Evolutionary conservation across 805 yeast genomes (phyloP).

Genomic region (Candida ovalis): DNA sequence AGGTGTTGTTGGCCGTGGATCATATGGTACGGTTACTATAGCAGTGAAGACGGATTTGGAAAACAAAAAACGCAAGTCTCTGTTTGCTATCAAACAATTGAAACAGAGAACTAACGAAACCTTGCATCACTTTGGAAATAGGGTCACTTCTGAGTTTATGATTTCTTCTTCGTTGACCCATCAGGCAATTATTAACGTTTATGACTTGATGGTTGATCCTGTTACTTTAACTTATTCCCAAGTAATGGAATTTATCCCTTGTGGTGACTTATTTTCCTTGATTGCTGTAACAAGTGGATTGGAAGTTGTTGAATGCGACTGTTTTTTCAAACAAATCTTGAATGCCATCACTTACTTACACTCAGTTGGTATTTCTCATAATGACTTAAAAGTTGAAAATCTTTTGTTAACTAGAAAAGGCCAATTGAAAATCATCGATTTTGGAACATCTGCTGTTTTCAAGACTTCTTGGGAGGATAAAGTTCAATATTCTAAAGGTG

Average conservation of each 20-base stretch:
- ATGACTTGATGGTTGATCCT: constrained; percentile 75
- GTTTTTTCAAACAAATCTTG: constrained; percentile 82
- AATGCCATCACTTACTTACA: constrained; percentile 85
- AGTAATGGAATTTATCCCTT: constrained; percentile 94
- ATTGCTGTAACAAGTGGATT: constrained; percentile 50
- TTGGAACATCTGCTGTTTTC: constrained; percentile 89
- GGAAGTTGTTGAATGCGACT: constrained; percentile 71
- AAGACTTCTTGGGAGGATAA: constrained; percentile 85
- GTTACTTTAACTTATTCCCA: constrained; percentile 70
- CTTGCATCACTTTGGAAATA: constrained; percentile 53
- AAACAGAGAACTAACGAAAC: constrained; percentile 58
- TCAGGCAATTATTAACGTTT: constrained; percentile 71
- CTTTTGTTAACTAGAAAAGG: constrained; percentile 66
- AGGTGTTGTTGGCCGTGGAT: constrained; percentile 47
- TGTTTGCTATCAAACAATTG: constrained; percentile 77
- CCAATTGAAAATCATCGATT: constrained; percentile 70
- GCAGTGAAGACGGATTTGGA: constrained; percentile 38
- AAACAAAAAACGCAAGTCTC: constrained; percentile 35
- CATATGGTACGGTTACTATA: constrained; percentile 45
- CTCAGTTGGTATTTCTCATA: constrained; percentile 88
- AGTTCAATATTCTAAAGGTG: constrained; percentile 64
- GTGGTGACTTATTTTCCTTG: constrained; percentile 71
- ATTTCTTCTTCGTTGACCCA: constrained; percentile 74
- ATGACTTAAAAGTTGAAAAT: constrained; percentile 90
- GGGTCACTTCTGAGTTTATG: constrained; percentile 88